Evolutionary conservation across 257 asterid species (phyloP), one percentile per base, ranked within the genome.

Genomic region (Plectranthus barbatus): DNA sequence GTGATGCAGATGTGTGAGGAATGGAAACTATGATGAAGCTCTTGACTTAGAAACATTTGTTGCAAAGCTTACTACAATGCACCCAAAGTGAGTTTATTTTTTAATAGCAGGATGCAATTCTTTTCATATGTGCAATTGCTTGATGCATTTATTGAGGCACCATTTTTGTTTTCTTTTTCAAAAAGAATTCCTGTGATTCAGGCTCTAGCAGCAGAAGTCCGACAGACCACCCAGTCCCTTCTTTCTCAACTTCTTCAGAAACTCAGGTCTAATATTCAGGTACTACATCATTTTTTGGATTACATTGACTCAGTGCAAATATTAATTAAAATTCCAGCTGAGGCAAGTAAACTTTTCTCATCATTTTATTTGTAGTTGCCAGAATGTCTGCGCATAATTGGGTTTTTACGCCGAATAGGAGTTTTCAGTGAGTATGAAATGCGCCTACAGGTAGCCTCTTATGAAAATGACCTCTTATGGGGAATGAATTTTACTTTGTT

Each of bases 191-290:
- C 94, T 41, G 87, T 90, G 63, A 93, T 93, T 75, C 99, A 93
- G 90, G 87, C 95, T 69, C 92, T 93, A 70, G 91, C 96, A 17
- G 65, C 86, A 31, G 99, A 90, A 82, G 97, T 87, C 78, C 81
- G 86, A 73, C 88, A 83, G 79, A 87, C 94, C 70, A 93, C 95
- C 52, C 94, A 87, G 76, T 93, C 97, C 72, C 97, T 93, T 82
- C 97, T 87, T 66, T 84, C 85, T 70, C 99, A 93, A 76, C 94
- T 93, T 64, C 99, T 90, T 36, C 97, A 79, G 80, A 93, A 84
- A 83, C 96, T 93, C 68, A 85, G 95, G 73, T 93, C 97, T 55
- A 93, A 85, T 76, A 85, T 93, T 82, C 97, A 93, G 95, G 99
- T 90, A 45, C 46, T 21, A 7, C 62, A 26, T 73, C 48, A 40